Percentiles rank a stretch among this genome's conserved stretches.
Evolutionary conservation across 1,139 yeast species (phyloP).

Genomic region (Yamadazyma diospyri): DNA sequence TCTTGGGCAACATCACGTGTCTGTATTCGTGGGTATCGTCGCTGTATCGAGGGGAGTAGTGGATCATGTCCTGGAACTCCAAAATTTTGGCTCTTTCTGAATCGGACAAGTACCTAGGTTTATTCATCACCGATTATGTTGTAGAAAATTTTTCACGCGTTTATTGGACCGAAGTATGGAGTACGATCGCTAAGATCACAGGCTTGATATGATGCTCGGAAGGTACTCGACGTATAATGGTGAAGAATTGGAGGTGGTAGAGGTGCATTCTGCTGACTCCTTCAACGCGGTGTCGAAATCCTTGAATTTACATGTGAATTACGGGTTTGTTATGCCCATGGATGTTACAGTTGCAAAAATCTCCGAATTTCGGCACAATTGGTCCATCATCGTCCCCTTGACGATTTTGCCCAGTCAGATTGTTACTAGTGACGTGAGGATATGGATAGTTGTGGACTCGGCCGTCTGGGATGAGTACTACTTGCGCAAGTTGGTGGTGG

Average conservation of each 20-base stretch:
- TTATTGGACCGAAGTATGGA: conserved; percentile 1
- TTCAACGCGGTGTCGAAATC: background rate
- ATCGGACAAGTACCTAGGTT: conserved; percentile 71
- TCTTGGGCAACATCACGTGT: conserved; percentile 96
- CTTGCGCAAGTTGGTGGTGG: background rate
- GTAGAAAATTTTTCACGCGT: conserved; percentile 6
- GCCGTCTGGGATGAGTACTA: background rate
- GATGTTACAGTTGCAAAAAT: conserved; percentile 1
- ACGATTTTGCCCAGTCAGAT: background rate
- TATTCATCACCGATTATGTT: conserved; percentile 23
- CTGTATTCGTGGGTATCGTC: conserved; percentile 86
- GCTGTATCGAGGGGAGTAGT: conserved; percentile 87
- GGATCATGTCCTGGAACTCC: conserved; percentile 92
- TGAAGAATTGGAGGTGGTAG: background rate
- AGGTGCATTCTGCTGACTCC: background rate
- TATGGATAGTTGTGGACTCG: conserved; percentile 1
- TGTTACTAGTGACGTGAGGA: background rate
- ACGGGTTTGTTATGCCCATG: conserved; percentile 1
- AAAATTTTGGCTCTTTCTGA: conserved; percentile 81
- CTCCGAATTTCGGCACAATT: background rate
- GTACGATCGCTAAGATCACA: background rate
- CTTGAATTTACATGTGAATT: background rate
- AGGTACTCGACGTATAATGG: background rate
- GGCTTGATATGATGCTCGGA: background rate
- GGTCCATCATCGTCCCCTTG: conserved; percentile 3